Conservation (phyloP, 1,284 basidiomycete species). For the Ustilago trichophora region DNA sequence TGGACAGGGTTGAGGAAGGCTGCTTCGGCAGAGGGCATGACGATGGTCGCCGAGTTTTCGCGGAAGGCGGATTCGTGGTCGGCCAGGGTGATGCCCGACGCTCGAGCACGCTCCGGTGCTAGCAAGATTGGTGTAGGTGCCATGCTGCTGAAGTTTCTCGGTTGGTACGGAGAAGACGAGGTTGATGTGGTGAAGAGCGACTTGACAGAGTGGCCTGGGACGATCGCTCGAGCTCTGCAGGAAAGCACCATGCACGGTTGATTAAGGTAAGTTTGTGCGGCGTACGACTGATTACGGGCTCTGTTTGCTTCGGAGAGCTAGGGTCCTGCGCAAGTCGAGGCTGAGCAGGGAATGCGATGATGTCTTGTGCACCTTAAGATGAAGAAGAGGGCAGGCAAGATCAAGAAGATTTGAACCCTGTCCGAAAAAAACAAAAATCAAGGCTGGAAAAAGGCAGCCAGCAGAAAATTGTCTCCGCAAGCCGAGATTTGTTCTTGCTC, state of each 20-base stretch:
- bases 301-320: background rate
- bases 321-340: too few relatives aligned
- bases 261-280: background rate
- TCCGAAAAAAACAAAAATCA: background rate
- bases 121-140: slow-evolving; percentile 61
- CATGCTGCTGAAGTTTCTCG: slow-evolving; percentile 36
- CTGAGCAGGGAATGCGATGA: too few relatives aligned
- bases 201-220: background rate
- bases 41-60: slow-evolving; percentile 63
- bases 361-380: background rate
- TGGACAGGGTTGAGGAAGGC: slow-evolving; percentile 97
- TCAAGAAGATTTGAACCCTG: slow-evolving; percentile 4
- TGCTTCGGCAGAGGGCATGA: slow-evolving; percentile 62
- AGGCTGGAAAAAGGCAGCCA: background rate
- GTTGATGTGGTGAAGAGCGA: slow-evolving; percentile 7
- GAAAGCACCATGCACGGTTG: slow-evolving; percentile 21
- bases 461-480: slow-evolving; percentile 1
- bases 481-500: too few relatives aligned
- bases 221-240: slow-evolving; percentile 16
- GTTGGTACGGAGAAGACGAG: too few relatives aligned
- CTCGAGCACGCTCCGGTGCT: slow-evolving; percentile 43
- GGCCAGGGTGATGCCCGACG: slow-evolving; percentile 54
- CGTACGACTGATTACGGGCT: too few relatives aligned
- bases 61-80: slow-evolving; percentile 59
- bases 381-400: background rate